Percentiles rank a stretch among this genome's conserved stretches.
Conservation (phyloP, 495 filamentous ascomycete species). For the Platismatia glauca region DNA sequence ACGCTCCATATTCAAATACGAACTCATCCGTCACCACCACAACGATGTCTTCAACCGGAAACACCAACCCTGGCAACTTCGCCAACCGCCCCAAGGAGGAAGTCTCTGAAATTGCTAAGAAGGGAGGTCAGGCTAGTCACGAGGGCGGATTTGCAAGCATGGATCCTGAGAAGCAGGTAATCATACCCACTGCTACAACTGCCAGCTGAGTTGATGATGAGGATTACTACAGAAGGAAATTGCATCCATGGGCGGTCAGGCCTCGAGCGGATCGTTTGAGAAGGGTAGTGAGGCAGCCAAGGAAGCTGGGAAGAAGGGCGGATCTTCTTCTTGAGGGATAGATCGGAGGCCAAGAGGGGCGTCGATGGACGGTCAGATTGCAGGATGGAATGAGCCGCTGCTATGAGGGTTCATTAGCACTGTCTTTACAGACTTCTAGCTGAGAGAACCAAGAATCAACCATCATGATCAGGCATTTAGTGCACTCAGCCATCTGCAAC, state of each 20-base stretch:
- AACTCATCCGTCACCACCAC: constrained; percentile 3
- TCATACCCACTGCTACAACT: not conserved
- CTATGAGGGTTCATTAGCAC: not conserved
- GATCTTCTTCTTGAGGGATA: constrained; percentile 15
- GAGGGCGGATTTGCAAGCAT: constrained; percentile 29
- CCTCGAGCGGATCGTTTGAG: constrained; percentile 42
- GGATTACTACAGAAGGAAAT: constrained; percentile 31
- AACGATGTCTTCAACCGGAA: constrained; percentile 21
- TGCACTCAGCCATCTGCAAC: not conserved
- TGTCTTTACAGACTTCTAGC: not conserved
- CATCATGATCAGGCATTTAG: not conserved
- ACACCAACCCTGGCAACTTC: constrained; percentile 55
- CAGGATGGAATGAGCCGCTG: not conserved
- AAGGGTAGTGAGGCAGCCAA: constrained; percentile 36
- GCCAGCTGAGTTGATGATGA: not conserved
- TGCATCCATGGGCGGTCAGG: constrained; percentile 47
- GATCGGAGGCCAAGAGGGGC: not conserved
- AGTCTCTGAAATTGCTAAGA: constrained; percentile 44
- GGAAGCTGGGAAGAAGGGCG: constrained; percentile 42
- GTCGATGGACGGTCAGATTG: not conserved
- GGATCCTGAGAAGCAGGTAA: constrained; percentile 44
- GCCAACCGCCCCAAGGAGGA: constrained; percentile 54
- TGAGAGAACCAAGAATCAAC: not conserved
- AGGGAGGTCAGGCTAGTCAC: constrained; percentile 33
- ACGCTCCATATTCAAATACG: not conserved